Conservation (phyloP, 2,329 filamentous ascomycete genomes). For the Cladosporium oxysporum region DNA sequence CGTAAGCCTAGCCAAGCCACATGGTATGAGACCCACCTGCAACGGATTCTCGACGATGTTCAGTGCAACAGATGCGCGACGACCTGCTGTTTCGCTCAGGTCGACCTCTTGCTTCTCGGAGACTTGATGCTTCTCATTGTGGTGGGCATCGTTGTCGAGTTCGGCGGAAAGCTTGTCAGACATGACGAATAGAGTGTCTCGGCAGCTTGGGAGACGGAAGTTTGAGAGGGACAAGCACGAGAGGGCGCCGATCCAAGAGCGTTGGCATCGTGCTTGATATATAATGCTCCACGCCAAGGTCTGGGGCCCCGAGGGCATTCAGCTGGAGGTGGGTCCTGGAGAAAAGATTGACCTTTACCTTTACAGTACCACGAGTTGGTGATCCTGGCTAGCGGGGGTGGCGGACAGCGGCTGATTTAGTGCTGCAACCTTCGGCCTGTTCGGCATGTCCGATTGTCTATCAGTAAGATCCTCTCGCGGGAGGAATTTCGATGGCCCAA, state of each 20-base stretch:
- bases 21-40: constrained; percentile 36
- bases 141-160: constrained; percentile 5
- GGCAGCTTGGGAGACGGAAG: constrained; percentile 6
- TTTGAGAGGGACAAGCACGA: constrained; percentile 5
- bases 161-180: constrained; percentile 19
- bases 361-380: background rate
- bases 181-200: constrained; percentile 13
- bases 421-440: constrained; percentile 16
- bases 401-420: constrained; percentile 14
- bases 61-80: constrained; percentile 45
- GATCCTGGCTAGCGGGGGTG: constrained; percentile 18
- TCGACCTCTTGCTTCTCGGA: background rate
- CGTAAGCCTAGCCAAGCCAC: constrained; percentile 5
- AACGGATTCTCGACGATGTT: constrained; percentile 53
- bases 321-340: constrained; percentile 16
- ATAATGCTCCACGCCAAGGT: constrained; percentile 18
- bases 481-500: background rate
- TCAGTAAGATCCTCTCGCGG: background rate
- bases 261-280: constrained; percentile 20
- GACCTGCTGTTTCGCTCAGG: constrained; percentile 23
- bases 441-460: constrained; percentile 10
- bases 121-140: constrained; percentile 2
- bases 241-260: constrained; percentile 2
- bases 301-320: constrained; percentile 12
- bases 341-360: constrained; percentile 10